Percentiles rank a stretch among this genome's conserved stretches.
These are phyloP conservation scores for Amanita polypyramis DNA, from an alignment of 768 basidiomycete species.

Conservation along the genomic window DNA sequence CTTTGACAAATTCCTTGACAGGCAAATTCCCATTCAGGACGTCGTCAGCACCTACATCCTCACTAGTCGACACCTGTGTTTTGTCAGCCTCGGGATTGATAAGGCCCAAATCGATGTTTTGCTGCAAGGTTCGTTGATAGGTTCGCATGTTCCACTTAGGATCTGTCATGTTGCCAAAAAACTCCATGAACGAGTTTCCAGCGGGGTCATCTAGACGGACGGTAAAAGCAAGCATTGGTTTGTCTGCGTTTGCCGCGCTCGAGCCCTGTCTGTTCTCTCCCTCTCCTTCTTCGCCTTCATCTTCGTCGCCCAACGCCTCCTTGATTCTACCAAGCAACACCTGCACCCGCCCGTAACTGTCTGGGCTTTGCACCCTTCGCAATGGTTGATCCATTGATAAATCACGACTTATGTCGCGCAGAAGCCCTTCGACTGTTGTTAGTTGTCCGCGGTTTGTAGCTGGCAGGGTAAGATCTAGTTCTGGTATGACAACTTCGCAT, in stretches of 20 bases:
- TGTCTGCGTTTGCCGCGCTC: neutral
- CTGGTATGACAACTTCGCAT: slow-evolving; percentile 76
- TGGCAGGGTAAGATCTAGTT: slow-evolving; percentile 87
- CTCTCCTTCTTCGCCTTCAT: slow-evolving; percentile 33
- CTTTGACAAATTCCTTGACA: slow-evolving; percentile 9
- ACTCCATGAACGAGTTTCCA: slow-evolving; percentile 96
- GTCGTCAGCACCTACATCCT: neutral
- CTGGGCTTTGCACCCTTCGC: slow-evolving; percentile 68
- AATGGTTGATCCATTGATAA: slow-evolving; percentile 76
- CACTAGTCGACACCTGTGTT: slow-evolving; percentile 7
- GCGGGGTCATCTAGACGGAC: slow-evolving; percentile 85
- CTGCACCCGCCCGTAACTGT: slow-evolving; percentile 65
- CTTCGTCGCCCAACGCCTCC: slow-evolving; percentile 49
- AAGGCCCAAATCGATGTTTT: slow-evolving; percentile 75
- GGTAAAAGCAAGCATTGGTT: slow-evolving; percentile 65
- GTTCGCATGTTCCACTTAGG: slow-evolving; percentile 87
- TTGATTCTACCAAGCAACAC: slow-evolving; percentile 56
- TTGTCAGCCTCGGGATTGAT: slow-evolving; percentile 43
- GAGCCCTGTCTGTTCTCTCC: slow-evolving; percentile 25
- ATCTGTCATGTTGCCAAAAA: slow-evolving; percentile 76
- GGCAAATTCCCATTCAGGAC: slow-evolving; percentile 4
- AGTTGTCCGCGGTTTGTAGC: slow-evolving; percentile 76
- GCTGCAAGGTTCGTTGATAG: slow-evolving; percentile 69
- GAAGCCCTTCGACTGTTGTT: slow-evolving; percentile 92
- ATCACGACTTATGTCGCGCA: slow-evolving; percentile 76